A percentile compares a stretch with the other conserved stretches of the same genome.
Evolutionary conservation across 257 asterid genomes (phyloP).

Genomic region (Anisodus acutangulus): DNA sequence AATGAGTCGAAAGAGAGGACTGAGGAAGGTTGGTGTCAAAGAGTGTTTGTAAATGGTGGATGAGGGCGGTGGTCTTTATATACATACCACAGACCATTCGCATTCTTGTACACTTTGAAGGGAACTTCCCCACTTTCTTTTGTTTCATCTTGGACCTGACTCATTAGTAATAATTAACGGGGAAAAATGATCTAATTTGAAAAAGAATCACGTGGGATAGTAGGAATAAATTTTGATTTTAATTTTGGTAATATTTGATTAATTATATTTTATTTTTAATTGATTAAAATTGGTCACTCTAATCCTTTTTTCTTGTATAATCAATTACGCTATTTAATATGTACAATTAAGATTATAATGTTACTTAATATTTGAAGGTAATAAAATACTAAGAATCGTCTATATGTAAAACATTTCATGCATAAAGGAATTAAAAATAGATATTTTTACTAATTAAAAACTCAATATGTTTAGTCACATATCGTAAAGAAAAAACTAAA

Average conservation of each 20-base stretch:
- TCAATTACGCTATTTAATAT: too few relatives aligned
- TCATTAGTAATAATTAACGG: too few relatives aligned
- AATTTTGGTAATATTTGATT: too few relatives aligned
- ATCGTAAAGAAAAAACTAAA: too few relatives aligned
- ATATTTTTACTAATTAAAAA: too few relatives aligned
- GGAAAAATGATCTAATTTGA: too few relatives aligned
- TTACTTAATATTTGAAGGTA: too few relatives aligned
- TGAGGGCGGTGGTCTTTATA: constrained; percentile 64
- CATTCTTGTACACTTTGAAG: background rate
- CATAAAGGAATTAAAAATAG: too few relatives aligned
- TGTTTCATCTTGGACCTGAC: background rate
- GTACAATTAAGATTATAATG: too few relatives aligned
- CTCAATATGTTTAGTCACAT: background rate
- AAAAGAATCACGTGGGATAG: background rate
- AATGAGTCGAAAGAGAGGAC: constrained; percentile 46
- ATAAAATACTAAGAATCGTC: too few relatives aligned
- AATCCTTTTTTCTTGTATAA: too few relatives aligned
- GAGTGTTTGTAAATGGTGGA: constrained; percentile 63
- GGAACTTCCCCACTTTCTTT: constrained; percentile 4
- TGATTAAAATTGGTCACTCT: background rate
- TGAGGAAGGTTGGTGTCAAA: constrained; percentile 34
- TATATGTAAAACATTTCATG: too few relatives aligned
- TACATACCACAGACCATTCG: background rate
- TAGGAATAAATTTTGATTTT: background rate
- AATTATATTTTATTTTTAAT: background rate